A percentile compares a stretch with the other conserved stretches of the same genome.
Conservation (phyloP, 1,139 yeast genomes). For the Geotrichum australiense region DNA sequence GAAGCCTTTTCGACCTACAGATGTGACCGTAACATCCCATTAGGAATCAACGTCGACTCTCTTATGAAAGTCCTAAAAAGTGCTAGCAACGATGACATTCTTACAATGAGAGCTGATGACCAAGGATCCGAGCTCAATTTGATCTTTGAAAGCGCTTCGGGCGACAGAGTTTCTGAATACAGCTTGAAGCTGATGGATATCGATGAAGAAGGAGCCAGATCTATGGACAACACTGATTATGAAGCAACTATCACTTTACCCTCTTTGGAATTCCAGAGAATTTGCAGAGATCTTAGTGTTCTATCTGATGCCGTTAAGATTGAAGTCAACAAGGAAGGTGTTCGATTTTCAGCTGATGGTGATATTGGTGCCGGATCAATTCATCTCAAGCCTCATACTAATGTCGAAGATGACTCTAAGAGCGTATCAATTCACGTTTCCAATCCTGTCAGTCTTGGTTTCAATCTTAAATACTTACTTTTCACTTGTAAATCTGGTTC, state of each 20-base stretch:
- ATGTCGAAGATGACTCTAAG: conserved; percentile 72
- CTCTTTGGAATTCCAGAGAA: conserved; percentile 77
- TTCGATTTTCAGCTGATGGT: conserved; percentile 86
- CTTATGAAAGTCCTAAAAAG: conserved; percentile 82
- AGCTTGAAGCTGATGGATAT: conserved; percentile 91
- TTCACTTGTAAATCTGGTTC: conserved; percentile 91
- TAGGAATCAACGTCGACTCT: conserved; percentile 85
- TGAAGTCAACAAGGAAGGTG: conserved; percentile 84
- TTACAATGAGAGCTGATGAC: conserved; percentile 89
- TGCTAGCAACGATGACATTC: conserved; percentile 84
- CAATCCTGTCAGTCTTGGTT: conserved; percentile 82
- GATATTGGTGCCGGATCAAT: conserved; percentile 87
- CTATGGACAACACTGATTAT: conserved; percentile 90
- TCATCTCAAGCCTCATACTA: conserved; percentile 75
- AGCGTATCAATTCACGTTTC: conserved; percentile 70
- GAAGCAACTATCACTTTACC: conserved; percentile 87
- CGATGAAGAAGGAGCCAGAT: conserved; percentile 82
- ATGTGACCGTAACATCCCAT: conserved; percentile 89
- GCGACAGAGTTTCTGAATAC: conserved; percentile 89
- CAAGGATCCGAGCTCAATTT: conserved; percentile 75
- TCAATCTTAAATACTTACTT: conserved; percentile 82
- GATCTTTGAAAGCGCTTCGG: conserved; percentile 75
- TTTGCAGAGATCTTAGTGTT: conserved; percentile 80
- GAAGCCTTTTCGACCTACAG: conserved; percentile 91
- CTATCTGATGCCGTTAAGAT: conserved; percentile 83